Percentiles rank a stretch among this genome's conserved stretches.
Evolutionary conservation across 2,329 filamentous ascomycete species (phyloP).

Genomic region (Blastomyces parvus): DNA sequence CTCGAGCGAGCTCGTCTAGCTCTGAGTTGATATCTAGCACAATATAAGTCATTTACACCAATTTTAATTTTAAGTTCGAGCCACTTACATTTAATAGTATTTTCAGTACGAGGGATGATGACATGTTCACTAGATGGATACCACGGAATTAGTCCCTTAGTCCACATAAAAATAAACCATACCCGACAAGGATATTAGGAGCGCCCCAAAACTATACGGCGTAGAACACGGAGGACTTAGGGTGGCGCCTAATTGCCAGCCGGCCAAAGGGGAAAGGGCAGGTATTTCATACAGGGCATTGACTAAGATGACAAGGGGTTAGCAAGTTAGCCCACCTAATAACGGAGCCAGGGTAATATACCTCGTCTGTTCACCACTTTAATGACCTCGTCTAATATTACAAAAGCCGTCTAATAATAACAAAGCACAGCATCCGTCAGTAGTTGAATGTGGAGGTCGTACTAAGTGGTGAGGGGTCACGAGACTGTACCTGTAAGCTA

Average conservation of each 20-base stretch:
- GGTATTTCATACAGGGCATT: slow-evolving; percentile 13
- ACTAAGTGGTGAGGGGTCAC: background rate
- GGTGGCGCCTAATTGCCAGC: background rate
- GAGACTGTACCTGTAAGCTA: slow-evolving; percentile 61
- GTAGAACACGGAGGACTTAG: background rate
- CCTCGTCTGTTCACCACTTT: slow-evolving; percentile 96
- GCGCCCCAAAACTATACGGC: background rate
- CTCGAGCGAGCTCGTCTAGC: slow-evolving; percentile 90
- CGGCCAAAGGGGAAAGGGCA: background rate
- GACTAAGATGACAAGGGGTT: slow-evolving; percentile 8
- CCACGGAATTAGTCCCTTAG: slow-evolving; percentile 15
- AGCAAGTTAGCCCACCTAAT: background rate
- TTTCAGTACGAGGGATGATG: slow-evolving; percentile 95
- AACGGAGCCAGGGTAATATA: slow-evolving; percentile 32
- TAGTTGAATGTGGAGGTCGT: background rate
- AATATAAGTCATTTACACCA: slow-evolving; percentile 13
- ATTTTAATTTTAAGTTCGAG: background rate
- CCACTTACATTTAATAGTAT: slow-evolving; percentile 86
- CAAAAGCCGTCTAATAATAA: slow-evolving; percentile 67
- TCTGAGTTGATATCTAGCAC: slow-evolving; percentile 84
- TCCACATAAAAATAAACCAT: background rate
- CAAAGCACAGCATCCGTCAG: slow-evolving; percentile 14
- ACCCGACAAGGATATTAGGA: background rate
- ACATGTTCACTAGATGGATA: slow-evolving; percentile 43
- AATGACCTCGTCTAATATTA: slow-evolving; percentile 96